Evolutionary conservation across 2,329 filamentous ascomycete genomes (phyloP), one percentile per base, ranked within the genome.

Genomic region (Diplodia scrobiculata): DNA sequence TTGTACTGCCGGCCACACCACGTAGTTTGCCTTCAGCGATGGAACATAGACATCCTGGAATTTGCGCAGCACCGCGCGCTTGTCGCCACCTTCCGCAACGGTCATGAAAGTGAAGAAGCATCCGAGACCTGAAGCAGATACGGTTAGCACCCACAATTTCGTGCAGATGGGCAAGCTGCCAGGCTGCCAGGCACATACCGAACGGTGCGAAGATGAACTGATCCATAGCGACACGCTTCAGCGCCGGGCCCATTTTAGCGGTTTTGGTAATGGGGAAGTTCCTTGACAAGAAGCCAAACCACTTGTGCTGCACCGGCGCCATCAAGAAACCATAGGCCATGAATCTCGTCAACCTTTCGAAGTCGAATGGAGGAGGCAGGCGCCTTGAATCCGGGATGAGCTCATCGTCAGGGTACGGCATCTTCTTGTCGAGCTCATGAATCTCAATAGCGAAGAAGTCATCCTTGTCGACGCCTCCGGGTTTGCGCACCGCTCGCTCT

Each of bases 281-380:
- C 70, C 83, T 84, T 38, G 88, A 90, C 69, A 99, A 82, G 77
- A 97, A 93, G 62, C 87, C 86, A 79, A 98, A 98, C 95, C 95
- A 99, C 76, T 91, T 89, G 81, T 96, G 97, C 78, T 98, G 94
- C 36, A 97, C 73, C 0, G 95, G 95, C 4, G 95, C 92, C 92
- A 98, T 97, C 75, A 90, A 86, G 81, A 98, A 97, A 75, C 92
- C 92, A 77, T 98, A 99, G 5, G 91, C 90, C 92, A 98, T 97
- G 82, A 98, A 99, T 55, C 95, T 86, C 1, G 91, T 94, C 69
- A 97, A 83, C 58, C 95, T 88, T 80, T 98, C 95, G 73, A 98
- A 98, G 79, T 99, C 94, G 74, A 99, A 98, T 0, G 92, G 88
- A 2, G 92, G 90, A 32, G 92, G 91, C 0, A 89, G 83, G 11